Conservation (phyloP, 768 basidiomycete genomes). For the Pholiota molesta region DNA sequence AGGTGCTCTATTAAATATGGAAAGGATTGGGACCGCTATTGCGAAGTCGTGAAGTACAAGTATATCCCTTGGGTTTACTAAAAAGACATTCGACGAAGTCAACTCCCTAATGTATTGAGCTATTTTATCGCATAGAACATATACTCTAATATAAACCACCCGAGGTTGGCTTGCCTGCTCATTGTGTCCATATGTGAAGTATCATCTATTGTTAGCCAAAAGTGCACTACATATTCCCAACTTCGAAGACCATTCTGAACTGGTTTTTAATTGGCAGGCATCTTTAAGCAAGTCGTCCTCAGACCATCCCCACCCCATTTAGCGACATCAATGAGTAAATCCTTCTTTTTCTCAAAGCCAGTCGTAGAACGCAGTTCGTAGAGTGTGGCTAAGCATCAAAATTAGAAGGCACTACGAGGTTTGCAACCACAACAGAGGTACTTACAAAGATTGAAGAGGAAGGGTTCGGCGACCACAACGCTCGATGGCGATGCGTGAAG, state of each 20-base stretch:
- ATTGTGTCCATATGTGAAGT: too few species aligned
- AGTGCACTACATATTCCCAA: too few species aligned
- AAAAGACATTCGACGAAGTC: slow-evolving; percentile 4
- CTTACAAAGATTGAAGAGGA: slow-evolving; percentile 84
- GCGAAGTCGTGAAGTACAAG: slow-evolving; percentile 84
- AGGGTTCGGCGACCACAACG: slow-evolving; percentile 78
- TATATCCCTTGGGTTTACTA: slow-evolving; percentile 90
- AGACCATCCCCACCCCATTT: slow-evolving; percentile 89
- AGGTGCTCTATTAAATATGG: slow-evolving; percentile 90
- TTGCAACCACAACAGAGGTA: neutral
- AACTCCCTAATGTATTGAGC: too few species aligned
- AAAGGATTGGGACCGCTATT: slow-evolving; percentile 93
- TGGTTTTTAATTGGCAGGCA: slow-evolving; percentile 55
- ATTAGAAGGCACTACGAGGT: neutral
- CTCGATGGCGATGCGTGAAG: slow-evolving; percentile 67
- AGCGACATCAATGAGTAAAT: slow-evolving; percentile 73
- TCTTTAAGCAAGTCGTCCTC: slow-evolving; percentile 75
- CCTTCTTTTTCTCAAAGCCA: slow-evolving; percentile 76
- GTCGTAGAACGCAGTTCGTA: slow-evolving; percentile 80
- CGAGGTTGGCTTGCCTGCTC: too few species aligned
- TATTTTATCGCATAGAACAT: too few species aligned
- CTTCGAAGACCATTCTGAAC: neutral
- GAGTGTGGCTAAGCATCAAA: slow-evolving; percentile 59
- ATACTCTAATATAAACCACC: too few species aligned
- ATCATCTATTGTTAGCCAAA: too few species aligned